phyloP scores from a whole-genome alignment of 768 basidiomycete genomes.

The Trametes meyenii region DNA sequence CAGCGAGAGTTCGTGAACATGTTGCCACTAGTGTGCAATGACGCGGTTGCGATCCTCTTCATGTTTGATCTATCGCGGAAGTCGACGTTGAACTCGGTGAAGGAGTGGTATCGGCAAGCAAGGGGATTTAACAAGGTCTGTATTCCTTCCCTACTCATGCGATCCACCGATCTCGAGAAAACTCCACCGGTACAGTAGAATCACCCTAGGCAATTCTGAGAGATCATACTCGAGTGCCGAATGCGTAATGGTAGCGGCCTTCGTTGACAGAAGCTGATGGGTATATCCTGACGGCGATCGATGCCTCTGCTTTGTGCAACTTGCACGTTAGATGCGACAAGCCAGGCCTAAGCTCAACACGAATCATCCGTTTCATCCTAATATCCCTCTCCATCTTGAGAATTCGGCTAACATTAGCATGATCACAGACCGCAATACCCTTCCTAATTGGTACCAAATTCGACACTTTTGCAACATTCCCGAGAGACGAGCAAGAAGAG shows the following conservation, averaged over 20 bases:
- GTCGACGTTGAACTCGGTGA: conserved; percentile 96
- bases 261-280: too few species aligned
- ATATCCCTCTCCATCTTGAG: too few species aligned
- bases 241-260: too few species aligned
- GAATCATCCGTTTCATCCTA: too few species aligned
- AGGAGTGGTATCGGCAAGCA: conserved; percentile 99
- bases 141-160: conserved; percentile 7
- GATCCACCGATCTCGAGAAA: not conserved
- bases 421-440: conserved; percentile 88
- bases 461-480: conserved; percentile 94
- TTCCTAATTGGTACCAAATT: conserved; percentile 99
- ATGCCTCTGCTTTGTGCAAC: too few species aligned
- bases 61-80: conserved; percentile 99
- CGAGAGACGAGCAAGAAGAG: conserved; percentile 98
- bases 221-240: too few species aligned
- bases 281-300: too few species aligned
- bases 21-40: conserved; percentile 97
- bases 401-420: not conserved
- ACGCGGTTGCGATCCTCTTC: conserved; percentile 99
- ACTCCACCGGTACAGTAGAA: too few species aligned
- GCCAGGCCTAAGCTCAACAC: not conserved
- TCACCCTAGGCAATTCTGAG: too few species aligned
- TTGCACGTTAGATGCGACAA: not conserved
- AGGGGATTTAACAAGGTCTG: conserved; percentile 97
- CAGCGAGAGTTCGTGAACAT: conserved; percentile 99